phyloP scores from a whole-genome alignment of 192 early-diverging fungal genomes.

The Coemansia erecta region DNA sequence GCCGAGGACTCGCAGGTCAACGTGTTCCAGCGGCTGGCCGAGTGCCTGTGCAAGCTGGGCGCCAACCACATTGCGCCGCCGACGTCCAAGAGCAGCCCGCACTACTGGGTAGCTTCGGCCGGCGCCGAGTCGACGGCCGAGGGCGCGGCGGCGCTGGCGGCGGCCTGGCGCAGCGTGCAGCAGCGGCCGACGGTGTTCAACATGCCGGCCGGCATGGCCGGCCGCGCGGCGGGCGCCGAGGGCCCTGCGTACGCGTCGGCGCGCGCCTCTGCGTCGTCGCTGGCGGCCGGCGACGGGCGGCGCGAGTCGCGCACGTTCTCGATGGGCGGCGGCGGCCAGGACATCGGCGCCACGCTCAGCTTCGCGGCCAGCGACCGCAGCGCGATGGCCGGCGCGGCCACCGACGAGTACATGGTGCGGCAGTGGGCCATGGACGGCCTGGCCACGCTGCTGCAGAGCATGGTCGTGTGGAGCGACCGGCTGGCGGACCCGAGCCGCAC shows the following conservation, averaged over 20 bases:
- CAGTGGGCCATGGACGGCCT: slow-evolving; percentile 62
- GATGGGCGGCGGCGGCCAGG: slow-evolving; percentile 14
- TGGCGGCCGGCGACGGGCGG: background rate
- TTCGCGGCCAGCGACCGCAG: slow-evolving; percentile 18
- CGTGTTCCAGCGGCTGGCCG: slow-evolving; percentile 85
- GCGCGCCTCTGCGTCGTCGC: background rate
- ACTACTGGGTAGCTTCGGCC: slow-evolving; percentile 27
- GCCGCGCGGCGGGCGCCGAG: background rate
- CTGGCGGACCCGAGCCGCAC: slow-evolving; percentile 19
- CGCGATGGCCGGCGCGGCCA: background rate
- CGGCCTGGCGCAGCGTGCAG: slow-evolving; percentile 49
- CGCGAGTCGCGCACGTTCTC: slow-evolving; percentile 19
- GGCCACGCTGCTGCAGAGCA: slow-evolving; percentile 60
- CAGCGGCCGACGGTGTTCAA: slow-evolving; percentile 45
- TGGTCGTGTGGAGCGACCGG: slow-evolving; percentile 66
- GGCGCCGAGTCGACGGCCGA: slow-evolving; percentile 19
- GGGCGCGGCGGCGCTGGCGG: slow-evolving; percentile 8
- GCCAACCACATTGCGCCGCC: slow-evolving; percentile 21
- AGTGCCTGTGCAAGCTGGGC: slow-evolving; percentile 37
- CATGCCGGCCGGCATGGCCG: slow-evolving; percentile 1
- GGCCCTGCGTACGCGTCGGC: background rate
- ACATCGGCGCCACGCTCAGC: slow-evolving; percentile 7
- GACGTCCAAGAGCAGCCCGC: slow-evolving; percentile 19
- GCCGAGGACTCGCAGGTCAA: slow-evolving; percentile 78
- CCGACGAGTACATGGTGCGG: slow-evolving; percentile 54